These are phyloP conservation scores for Oryza rufipogon DNA, from an alignment of 176 grass and related monocot genomes.

Conservation along the genomic window DNA sequence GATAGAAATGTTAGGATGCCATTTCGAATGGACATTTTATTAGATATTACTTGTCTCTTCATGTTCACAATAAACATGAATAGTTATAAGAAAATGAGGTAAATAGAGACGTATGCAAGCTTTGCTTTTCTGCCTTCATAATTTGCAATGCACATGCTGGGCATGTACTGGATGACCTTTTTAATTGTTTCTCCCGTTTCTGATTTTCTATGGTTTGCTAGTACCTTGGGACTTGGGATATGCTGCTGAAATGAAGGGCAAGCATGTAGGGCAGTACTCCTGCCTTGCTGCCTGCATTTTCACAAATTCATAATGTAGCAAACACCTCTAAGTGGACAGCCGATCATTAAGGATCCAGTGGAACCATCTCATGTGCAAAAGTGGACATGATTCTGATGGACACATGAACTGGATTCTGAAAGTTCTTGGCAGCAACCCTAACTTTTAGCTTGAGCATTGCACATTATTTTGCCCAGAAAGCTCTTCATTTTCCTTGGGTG, in stretches of 20 bases:
- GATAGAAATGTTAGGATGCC: conserved; percentile 15
- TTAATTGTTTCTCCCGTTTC: conserved; percentile 30
- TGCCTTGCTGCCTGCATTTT: conserved; percentile 21
- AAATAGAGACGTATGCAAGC: neutral
- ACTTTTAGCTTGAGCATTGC: neutral
- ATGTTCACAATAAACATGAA: conserved; percentile 19
- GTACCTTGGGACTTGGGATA: conserved; percentile 48
- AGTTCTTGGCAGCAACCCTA: neutral
- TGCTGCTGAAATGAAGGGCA: conserved; percentile 42
- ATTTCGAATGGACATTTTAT: conserved; percentile 18
- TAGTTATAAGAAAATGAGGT: conserved; percentile 34
- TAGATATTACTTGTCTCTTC: conserved; percentile 8
- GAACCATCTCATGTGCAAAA: conserved; percentile 51
- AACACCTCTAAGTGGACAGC: conserved; percentile 42
- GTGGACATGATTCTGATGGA: conserved; percentile 21
- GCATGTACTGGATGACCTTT: conserved; percentile 25
- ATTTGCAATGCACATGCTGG: conserved; percentile 43
- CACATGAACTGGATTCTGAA: conserved; percentile 20
- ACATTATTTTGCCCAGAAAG: neutral
- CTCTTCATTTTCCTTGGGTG: neutral
- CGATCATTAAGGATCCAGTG: conserved; percentile 25
- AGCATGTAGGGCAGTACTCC: neutral
- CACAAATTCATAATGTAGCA: conserved; percentile 26
- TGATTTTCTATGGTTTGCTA: conserved; percentile 51
- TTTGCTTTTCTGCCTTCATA: conserved; percentile 43